A percentile compares a stretch with the other conserved stretches of the same genome.
These are phyloP conservation scores for Pachysolen tannophilus DNA, from an alignment of 805 yeast species.

Conservation along the genomic window DNA sequence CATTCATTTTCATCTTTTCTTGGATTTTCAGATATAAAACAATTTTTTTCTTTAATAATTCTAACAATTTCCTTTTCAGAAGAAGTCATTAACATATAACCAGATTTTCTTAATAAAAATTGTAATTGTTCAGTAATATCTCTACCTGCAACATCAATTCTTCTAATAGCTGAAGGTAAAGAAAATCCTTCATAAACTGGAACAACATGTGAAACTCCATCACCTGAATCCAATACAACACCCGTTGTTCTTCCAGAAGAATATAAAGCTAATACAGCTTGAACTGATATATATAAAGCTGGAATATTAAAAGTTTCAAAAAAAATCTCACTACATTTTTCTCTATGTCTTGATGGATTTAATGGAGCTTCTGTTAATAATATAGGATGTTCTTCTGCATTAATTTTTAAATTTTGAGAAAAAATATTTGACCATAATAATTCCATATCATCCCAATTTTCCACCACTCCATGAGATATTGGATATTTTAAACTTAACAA, in stretches of 20 bases:
- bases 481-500: constrained; percentile 68
- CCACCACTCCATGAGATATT: constrained; percentile 68
- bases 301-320: constrained; percentile 73
- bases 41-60: constrained; percentile 65
- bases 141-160: constrained; percentile 80
- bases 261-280: constrained; percentile 76
- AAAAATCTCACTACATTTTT: constrained; percentile 50
- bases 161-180: constrained; percentile 58
- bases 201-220: constrained; percentile 82
- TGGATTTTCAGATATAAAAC: constrained; percentile 51
- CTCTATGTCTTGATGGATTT: constrained; percentile 59
- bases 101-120: constrained; percentile 57
- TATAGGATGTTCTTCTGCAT: constrained; percentile 78
- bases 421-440: constrained; percentile 67
- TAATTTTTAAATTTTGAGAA: constrained; percentile 44
- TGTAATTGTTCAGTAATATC: constrained; percentile 76
- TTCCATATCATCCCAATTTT: constrained; percentile 86
- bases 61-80: constrained; percentile 81
- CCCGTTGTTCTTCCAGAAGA: constrained; percentile 92
- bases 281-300: constrained; percentile 64
- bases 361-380: constrained; percentile 85
- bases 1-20: constrained; percentile 11
- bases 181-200: constrained; percentile 90
- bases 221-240: constrained; percentile 84
- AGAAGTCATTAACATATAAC: constrained; percentile 56